phyloP scores from a whole-genome alignment of 2,329 filamentous ascomycete species.

The Emmonsiellopsis sp. region DNA sequence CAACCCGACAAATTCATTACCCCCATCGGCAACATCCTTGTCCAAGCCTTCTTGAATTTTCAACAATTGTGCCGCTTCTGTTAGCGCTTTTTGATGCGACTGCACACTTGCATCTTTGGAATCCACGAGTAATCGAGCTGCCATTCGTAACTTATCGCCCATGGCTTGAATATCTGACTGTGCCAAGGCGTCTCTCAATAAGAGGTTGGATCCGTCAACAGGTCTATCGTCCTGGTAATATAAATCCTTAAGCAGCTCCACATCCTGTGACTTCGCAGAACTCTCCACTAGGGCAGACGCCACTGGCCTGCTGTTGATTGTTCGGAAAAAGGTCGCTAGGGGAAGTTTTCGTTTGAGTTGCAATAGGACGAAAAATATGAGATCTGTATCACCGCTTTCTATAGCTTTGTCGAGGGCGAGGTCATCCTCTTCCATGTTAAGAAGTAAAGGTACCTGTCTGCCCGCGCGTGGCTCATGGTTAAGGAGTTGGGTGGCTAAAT shows the following conservation, averaged over 20 bases:
- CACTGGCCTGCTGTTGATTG: constrained; percentile 74
- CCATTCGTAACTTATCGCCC: constrained; percentile 79
- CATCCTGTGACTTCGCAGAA: constrained; percentile 69
- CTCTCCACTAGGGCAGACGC: constrained; percentile 87
- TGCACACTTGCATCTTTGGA: constrained; percentile 60
- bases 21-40: constrained; percentile 60
- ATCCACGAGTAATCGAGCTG: constrained; percentile 72
- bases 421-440: constrained; percentile 93
- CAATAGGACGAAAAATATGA: constrained; percentile 81
- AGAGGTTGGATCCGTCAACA: constrained; percentile 77
- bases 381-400: constrained; percentile 87
- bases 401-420: constrained; percentile 94
- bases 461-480: constrained; percentile 91
- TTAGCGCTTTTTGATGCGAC: constrained; percentile 64
- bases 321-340: constrained; percentile 82
- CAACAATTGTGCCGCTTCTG: constrained; percentile 70
- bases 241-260: constrained; percentile 78
- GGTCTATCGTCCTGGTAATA: constrained; percentile 96
- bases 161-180: constrained; percentile 62
- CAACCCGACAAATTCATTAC: constrained; percentile 64
- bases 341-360: constrained; percentile 85
- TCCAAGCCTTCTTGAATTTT: constrained; percentile 83
- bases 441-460: constrained; percentile 86
- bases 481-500: constrained; percentile 81
- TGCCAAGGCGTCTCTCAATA: constrained; percentile 71